Evolutionary conservation across 106 monocot species (phyloP).

Genomic region (Triglochin maritima): DNA sequence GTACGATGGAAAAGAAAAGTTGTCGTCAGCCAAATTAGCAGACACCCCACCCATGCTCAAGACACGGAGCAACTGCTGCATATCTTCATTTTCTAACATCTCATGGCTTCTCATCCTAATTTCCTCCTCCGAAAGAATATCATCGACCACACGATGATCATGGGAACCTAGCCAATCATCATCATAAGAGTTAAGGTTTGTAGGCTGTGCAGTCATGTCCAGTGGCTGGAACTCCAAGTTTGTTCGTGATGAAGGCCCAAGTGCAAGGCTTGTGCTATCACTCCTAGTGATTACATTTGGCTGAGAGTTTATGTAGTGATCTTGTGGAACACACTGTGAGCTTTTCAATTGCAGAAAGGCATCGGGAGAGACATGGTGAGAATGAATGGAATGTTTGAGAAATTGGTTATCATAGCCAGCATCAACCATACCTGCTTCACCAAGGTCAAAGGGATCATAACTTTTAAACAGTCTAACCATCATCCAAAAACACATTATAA

Average conservation of each 20-base stretch:
- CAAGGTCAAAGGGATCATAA: neutral
- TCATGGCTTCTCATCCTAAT: conserved; percentile 49
- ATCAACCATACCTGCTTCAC: neutral
- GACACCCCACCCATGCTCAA: conserved; percentile 32
- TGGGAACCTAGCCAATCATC: conserved; percentile 32
- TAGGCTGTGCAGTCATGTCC: conserved; percentile 11
- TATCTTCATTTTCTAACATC: conserved; percentile 51
- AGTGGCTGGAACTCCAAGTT: conserved; percentile 22
- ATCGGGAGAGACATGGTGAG: conserved; percentile 17
- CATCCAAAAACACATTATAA: too few relatives aligned
- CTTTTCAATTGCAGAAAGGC: conserved; percentile 27
- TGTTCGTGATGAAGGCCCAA: conserved; percentile 10
- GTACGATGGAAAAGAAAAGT: conserved; percentile 37
- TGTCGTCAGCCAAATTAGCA: conserved; percentile 17
- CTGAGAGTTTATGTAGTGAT: conserved; percentile 20
- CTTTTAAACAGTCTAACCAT: too few relatives aligned
- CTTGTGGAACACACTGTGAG: conserved; percentile 17
- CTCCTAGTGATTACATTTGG: conserved; percentile 21
- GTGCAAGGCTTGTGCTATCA: conserved; percentile 14
- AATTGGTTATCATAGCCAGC: conserved; percentile 16
- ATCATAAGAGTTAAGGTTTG: conserved; percentile 23
- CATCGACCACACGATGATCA: conserved; percentile 15
- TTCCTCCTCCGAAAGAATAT: conserved; percentile 44
- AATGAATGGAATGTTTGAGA: conserved; percentile 18
- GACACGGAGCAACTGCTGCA: conserved; percentile 46